Evolutionary conservation across 164 flowering plant species (phyloP), one percentile per base, ranked within the genome.

Genomic region (Piper betle): DNA sequence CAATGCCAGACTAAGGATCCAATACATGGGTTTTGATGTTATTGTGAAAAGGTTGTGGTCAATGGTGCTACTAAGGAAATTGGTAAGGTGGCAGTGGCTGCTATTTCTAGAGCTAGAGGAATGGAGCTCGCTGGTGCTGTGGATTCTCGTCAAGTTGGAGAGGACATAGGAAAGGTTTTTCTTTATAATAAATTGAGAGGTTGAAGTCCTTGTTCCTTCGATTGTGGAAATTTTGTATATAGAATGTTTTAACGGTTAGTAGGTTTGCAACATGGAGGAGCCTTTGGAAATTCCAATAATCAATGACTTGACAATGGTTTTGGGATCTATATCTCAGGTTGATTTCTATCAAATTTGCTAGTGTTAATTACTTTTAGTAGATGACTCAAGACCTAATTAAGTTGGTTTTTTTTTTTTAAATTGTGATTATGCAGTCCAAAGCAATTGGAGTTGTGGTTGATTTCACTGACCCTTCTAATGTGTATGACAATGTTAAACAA

Each of bases 71-170:
- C 93, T 16, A 86, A 91, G 77, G 97, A 91, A 55, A 87, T 91
- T 60, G 97, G 96, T 19, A 79, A 80, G 68, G 96, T 93, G 58
- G 96, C 97, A 10, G 83, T 86, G 12, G 48, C 81, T 60, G 93
- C 96, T 69, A 85, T 91, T 25, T 81, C 89, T 4, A 84, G 74
- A 74, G 96, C 93, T 33, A 79, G 93, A 81, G 96, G 97, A 64
- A 83, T 87, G 93, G 97, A 91, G 72, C 71, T 91, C 10, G 96
- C 97, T 69, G 97, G 91, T 57, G 97, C 96, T 5, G 85, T 91
- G 46, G 97, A 87, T 77, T 73, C 84, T 37, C 64, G 75, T 66
- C 74, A 76, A 52, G 84, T 86, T 11, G 96, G 96, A 62, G 81
- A 91, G 77, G 96, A 91, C 64, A 78, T 84, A 68, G 97, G 91